A percentile compares a stretch with the other conserved stretches of the same genome.
Evolutionary conservation across 495 filamentous ascomycete genomes (phyloP).

Genomic region (Xylaria grammica): DNA sequence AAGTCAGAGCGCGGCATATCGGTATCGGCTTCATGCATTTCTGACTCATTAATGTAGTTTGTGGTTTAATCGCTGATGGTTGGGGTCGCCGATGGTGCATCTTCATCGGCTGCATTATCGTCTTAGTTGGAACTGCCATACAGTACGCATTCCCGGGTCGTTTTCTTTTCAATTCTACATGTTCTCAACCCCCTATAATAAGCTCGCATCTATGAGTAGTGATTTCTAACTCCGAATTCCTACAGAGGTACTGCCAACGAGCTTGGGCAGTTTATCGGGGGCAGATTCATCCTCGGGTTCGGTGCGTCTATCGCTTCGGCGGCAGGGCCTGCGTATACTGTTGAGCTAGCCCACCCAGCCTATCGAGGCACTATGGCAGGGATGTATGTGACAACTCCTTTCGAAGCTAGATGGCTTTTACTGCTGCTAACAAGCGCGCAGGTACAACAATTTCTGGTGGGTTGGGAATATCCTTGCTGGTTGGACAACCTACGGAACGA

Average conservation of each 20-base stretch:
- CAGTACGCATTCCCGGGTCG: constrained; percentile 31
- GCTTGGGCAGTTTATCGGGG: constrained; percentile 56
- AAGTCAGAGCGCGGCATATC: neutral
- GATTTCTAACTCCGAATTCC: neutral
- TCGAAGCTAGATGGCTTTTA: too few species aligned
- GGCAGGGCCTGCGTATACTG: constrained; percentile 23
- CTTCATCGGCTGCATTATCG: constrained; percentile 57
- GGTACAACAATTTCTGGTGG: constrained; percentile 42
- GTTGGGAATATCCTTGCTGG: constrained; percentile 42
- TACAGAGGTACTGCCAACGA: constrained; percentile 44
- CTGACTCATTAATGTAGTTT: constrained; percentile 26
- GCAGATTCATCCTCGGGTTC: constrained; percentile 60
- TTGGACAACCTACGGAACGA: constrained; percentile 41
- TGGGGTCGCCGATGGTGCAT: constrained; percentile 60
- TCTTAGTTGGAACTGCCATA: constrained; percentile 59
- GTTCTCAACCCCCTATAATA: neutral
- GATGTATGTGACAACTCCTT: constrained; percentile 38
- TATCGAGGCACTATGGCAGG: constrained; percentile 61
- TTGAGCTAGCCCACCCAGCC: constrained; percentile 22
- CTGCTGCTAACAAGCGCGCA: constrained; percentile 12
- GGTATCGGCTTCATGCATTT: neutral
- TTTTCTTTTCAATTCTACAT: neutral
- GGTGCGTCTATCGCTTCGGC: constrained; percentile 22
- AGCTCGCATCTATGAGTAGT: too few species aligned
- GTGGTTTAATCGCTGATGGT: constrained; percentile 42